Conservation (phyloP, 2,329 filamentous ascomycete genomes). For the Claviceps sp. region DNA sequence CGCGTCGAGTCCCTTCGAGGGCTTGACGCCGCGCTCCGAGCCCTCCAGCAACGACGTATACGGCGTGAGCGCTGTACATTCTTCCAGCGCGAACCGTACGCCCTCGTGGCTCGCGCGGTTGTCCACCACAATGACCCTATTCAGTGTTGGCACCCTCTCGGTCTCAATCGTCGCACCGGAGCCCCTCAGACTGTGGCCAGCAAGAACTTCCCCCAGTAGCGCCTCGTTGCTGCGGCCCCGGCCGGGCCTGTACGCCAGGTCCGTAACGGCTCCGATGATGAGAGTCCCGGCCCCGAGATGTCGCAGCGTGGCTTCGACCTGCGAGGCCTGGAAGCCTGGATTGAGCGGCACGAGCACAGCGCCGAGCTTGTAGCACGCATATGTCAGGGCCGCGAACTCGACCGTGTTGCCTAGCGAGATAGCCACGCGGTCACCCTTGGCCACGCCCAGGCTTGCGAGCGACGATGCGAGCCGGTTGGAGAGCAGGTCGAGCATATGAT, state of each 20-base stretch:
- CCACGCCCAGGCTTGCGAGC: conserved; percentile 55
- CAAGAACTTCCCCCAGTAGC: conserved; percentile 30
- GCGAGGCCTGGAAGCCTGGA: conserved; percentile 68
- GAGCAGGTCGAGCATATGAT: conserved; percentile 57
- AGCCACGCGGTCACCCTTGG: conserved; percentile 72
- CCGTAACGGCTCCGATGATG: conserved; percentile 77
- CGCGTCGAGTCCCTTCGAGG: conserved; percentile 29
- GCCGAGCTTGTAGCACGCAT: conserved; percentile 89
- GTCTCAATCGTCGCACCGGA: conserved; percentile 18
- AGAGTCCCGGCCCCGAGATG: conserved; percentile 64
- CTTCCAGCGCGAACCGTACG: conserved; percentile 30
- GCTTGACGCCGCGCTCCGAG: conserved; percentile 18
- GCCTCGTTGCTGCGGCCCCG: conserved; percentile 38
- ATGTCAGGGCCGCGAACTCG: conserved; percentile 75
- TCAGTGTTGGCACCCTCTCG: conserved; percentile 52
- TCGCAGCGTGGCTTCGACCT: conserved; percentile 64
- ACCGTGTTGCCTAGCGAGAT: conserved; percentile 75
- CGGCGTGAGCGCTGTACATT: conserved; percentile 28
- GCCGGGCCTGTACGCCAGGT: conserved; percentile 54
- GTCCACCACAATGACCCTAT: conserved; percentile 61
- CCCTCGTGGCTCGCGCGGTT: conserved; percentile 46
- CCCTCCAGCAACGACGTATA: conserved; percentile 28
- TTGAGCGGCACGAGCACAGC: conserved; percentile 89
- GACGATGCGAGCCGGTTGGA: conserved; percentile 67
- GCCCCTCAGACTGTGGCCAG: neutral